Evolutionary conservation across 2,329 filamentous ascomycete species (phyloP).

Genomic region (Grosmannia penicillata): DNA sequence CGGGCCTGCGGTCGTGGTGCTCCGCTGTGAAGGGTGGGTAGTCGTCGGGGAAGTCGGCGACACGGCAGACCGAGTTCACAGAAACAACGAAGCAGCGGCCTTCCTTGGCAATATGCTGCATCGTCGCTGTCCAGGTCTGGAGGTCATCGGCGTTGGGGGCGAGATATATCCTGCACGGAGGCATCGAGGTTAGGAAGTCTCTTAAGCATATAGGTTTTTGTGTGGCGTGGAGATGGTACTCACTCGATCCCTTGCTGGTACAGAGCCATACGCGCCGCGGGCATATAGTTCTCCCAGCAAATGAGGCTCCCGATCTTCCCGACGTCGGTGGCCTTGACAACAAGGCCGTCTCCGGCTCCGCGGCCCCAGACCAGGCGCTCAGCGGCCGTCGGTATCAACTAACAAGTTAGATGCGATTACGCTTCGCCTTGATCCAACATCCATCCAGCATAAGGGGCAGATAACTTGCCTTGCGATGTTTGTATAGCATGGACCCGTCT

Average conservation of each 20-base stretch:
- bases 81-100: conserved; percentile 27
- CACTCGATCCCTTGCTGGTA: conserved; percentile 27
- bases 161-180: conserved; percentile 16
- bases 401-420: conserved; percentile 9
- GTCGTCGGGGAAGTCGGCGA: conserved; percentile 24
- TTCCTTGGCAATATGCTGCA: conserved; percentile 30
- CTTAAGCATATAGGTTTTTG: too few relatives aligned
- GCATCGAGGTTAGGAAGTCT: too few relatives aligned
- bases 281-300: conserved; percentile 31
- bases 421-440: not conserved
- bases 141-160: conserved; percentile 19
- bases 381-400: conserved; percentile 23
- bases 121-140: conserved; percentile 22
- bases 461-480: conserved; percentile 21
- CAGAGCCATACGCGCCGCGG: conserved; percentile 23
- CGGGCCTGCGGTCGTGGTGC: conserved; percentile 21
- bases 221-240: conserved; percentile 4
- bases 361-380: conserved; percentile 30
- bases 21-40: conserved; percentile 25
- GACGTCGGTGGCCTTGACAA: conserved; percentile 23
- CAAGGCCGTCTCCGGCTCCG: conserved; percentile 23
- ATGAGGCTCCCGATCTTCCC: conserved; percentile 26
- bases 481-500: conserved; percentile 20
- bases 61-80: conserved; percentile 24
- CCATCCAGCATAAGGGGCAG: too few relatives aligned